These are phyloP conservation scores for Myriosclerotinia duriaeana DNA, from an alignment of 2,329 filamentous ascomycete species.

Conservation along the genomic window DNA sequence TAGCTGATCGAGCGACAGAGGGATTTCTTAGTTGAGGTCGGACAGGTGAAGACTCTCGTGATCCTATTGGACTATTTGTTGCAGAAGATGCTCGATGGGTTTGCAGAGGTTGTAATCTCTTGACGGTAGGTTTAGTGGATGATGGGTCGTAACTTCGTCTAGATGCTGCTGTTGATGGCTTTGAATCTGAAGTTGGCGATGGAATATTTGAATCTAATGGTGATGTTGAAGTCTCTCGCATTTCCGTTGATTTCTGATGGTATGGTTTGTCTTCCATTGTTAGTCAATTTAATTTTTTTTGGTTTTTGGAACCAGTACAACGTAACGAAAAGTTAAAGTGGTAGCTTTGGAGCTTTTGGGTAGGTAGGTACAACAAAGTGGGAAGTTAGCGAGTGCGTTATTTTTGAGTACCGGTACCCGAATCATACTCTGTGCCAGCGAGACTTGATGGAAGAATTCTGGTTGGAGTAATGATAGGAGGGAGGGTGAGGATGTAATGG, in stretches of 20 bases:
- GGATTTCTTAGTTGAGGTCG: conserved; percentile 36
- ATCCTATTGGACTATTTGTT: conserved; percentile 48
- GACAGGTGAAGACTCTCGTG: conserved; percentile 50
- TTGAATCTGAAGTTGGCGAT: conserved; percentile 13
- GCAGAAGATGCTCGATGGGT: conserved; percentile 41
- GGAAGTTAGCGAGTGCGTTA: conserved; percentile 12
- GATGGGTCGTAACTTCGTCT: conserved; percentile 32
- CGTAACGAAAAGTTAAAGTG: conserved; percentile 22
- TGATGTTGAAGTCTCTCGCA: conserved; percentile 17
- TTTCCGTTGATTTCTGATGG: conserved; percentile 12
- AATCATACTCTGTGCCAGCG: conserved; percentile 11
- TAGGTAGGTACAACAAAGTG: conserved; percentile 22
- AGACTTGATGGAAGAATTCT: conserved; percentile 7
- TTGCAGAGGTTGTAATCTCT: conserved; percentile 35
- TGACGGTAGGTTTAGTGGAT: conserved; percentile 32
- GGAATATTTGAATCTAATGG: conserved; percentile 17
- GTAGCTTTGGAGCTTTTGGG: conserved; percentile 16
- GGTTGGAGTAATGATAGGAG: background rate
- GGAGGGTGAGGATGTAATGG: background rate
- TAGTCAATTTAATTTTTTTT: too few species aligned
- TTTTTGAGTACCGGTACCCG: conserved; percentile 12
- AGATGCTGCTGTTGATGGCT: conserved; percentile 17
- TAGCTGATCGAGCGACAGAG: conserved; percentile 34
- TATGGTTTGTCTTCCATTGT: conserved; percentile 20
- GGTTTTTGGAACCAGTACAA: conserved; percentile 13